These are phyloP conservation scores for Aegilops umbellulata DNA, from an alignment of 176 grass and related monocot species.

Conservation along the genomic window DNA sequence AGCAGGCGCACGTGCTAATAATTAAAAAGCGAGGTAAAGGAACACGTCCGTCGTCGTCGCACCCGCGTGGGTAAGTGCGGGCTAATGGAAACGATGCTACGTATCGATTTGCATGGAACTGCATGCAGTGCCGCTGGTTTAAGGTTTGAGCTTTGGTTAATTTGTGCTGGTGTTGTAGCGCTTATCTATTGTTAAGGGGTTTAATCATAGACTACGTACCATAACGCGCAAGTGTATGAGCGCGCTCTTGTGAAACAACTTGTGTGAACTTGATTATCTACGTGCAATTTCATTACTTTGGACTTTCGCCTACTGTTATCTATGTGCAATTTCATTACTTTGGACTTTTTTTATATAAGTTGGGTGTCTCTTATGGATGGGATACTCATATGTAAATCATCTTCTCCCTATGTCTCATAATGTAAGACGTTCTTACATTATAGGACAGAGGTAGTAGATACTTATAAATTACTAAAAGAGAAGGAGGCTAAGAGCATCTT, in stretches of 20 bases:
- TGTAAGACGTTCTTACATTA: no score
- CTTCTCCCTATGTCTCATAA: no score
- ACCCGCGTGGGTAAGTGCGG: neutral
- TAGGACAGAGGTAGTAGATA: no score
- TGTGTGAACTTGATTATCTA: neutral
- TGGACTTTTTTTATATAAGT: neutral
- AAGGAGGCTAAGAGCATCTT: no score
- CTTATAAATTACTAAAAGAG: no score
- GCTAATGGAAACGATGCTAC: neutral
- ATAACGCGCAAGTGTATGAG: slow-evolving; percentile 2
- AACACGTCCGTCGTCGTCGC: neutral
- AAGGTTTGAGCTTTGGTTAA: neutral
- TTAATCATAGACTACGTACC: slow-evolving; percentile 16
- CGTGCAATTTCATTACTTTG: neutral
- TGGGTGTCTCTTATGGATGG: neutral
- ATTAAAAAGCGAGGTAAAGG: neutral
- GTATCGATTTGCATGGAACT: neutral
- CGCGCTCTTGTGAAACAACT: neutral
- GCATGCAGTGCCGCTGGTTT: neutral
- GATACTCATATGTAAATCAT: neutral
- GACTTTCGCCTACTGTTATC: neutral
- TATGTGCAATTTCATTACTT: neutral
- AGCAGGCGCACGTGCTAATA: neutral
- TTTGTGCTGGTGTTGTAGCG: neutral
- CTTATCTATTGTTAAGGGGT: neutral